These are phyloP conservation scores for Bigelowiella natans DNA, from an alignment of 78 protist genomes.

Conservation along the genomic window DNA sequence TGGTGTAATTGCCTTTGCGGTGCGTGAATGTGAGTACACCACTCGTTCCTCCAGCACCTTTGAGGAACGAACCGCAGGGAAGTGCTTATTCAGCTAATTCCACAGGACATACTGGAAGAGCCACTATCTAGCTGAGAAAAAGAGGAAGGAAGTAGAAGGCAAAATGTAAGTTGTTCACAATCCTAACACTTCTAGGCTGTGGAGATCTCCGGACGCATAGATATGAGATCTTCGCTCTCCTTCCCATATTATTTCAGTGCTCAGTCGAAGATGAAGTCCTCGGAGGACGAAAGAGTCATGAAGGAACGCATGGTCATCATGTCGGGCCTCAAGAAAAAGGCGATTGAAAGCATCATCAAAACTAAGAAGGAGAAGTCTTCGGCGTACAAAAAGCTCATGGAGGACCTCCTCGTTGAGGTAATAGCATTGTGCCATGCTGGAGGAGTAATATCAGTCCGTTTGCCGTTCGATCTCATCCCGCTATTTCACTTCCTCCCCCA, in stretches of 20 bases:
- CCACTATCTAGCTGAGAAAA: not conserved
- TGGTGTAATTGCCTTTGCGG: no score
- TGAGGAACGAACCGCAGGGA: no score
- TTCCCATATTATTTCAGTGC: not conserved
- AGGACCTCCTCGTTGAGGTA: not conserved
- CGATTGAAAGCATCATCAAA: not conserved
- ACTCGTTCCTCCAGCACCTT: no score
- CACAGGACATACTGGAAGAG: not conserved
- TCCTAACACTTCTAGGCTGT: no score
- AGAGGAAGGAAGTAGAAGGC: not conserved
- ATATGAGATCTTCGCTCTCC: no score
- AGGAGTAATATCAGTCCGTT: no score
- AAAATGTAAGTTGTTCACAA: not conserved
- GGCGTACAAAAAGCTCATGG: not conserved
- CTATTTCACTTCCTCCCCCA: no score
- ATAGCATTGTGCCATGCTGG: not conserved
- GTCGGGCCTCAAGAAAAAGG: not conserved
- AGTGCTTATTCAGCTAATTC: no score
- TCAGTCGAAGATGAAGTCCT: not conserved
- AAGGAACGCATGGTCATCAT: not conserved
- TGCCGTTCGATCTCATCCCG: no score
- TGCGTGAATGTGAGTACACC: no score
- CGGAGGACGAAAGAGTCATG: not conserved
- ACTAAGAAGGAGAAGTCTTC: not conserved
- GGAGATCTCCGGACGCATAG: no score